Percentiles rank a stretch among this genome's conserved stretches.
Evolutionary conservation across 768 basidiomycete species (phyloP).

Genomic region (Rubroboletus satanas): DNA sequence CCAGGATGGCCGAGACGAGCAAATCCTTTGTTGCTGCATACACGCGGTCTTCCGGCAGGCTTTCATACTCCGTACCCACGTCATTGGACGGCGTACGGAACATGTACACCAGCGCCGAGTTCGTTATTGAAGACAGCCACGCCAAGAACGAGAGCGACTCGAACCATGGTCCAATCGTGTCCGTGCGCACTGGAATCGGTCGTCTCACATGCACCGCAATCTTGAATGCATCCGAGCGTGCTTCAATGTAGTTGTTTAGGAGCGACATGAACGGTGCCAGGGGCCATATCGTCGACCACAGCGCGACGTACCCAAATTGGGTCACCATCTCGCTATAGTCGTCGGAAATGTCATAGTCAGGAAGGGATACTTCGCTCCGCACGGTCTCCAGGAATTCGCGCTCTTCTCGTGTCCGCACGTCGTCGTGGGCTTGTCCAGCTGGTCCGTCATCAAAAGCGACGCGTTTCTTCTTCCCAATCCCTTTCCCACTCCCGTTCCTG

Average conservation of each 20-base stretch:
- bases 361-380: slow-evolving; percentile 69
- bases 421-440: slow-evolving; percentile 26
- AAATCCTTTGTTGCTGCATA: slow-evolving; percentile 44
- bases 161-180: slow-evolving; percentile 94
- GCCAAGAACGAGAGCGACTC: slow-evolving; percentile 82
- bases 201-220: slow-evolving; percentile 80
- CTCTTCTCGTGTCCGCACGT: slow-evolving; percentile 52
- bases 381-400: slow-evolving; percentile 76
- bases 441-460: slow-evolving; percentile 69
- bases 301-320: slow-evolving; percentile 87
- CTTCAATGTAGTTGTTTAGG: slow-evolving; percentile 89
- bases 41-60: slow-evolving; percentile 14
- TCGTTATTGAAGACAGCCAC: slow-evolving; percentile 86
- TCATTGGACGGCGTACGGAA: slow-evolving; percentile 54
- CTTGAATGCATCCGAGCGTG: slow-evolving; percentile 94
- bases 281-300: slow-evolving; percentile 96
- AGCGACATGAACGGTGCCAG: slow-evolving; percentile 86
- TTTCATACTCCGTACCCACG: neutral
- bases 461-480: slow-evolving; percentile 51
- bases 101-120: slow-evolving; percentile 87
- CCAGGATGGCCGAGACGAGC: slow-evolving; percentile 59
- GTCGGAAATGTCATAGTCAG: slow-evolving; percentile 74
- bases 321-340: slow-evolving; percentile 98
- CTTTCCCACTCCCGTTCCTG: slow-evolving; percentile 21
- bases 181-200: slow-evolving; percentile 82